Evolutionary conservation across 2,329 filamentous ascomycete species (phyloP).

Genomic region (Zasmidium citrigriseum): DNA sequence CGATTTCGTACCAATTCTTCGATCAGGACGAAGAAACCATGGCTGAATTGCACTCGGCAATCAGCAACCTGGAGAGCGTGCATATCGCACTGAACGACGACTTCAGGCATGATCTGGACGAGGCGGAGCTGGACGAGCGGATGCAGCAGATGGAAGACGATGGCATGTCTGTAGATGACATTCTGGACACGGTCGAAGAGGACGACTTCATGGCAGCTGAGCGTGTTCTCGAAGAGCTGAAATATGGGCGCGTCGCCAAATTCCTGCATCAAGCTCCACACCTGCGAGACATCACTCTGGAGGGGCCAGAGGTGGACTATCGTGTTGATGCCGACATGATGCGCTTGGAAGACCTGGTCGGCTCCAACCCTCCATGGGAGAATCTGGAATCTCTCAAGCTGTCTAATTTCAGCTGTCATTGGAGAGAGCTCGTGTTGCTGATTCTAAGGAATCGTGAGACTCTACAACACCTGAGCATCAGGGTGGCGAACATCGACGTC

Average conservation of each 20-base stretch:
- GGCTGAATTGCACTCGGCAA: background rate
- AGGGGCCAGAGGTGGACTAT: background rate
- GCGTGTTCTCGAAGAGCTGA: no score
- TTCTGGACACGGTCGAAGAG: background rate
- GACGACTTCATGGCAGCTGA: background rate
- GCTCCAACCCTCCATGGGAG: background rate
- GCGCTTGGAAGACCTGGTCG: background rate
- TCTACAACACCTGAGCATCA: no score
- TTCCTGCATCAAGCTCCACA: background rate
- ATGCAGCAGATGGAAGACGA: background rate
- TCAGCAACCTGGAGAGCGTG: background rate
- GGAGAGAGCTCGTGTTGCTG: no score
- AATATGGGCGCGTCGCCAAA: background rate
- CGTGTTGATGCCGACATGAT: background rate
- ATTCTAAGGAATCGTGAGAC: no score
- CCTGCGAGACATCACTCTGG: background rate
- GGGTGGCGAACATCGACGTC: no score
- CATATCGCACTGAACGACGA: background rate
- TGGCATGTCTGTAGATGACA: background rate
- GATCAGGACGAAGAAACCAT: background rate
- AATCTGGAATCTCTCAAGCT: no score
- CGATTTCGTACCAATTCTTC: constrained; percentile 1
- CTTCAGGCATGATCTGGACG: background rate
- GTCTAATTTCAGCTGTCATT: no score
- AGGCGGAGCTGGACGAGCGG: background rate